Evolutionary conservation across 441 rosid genomes (phyloP), one percentile per base, ranked within the genome.

Genomic region (Gossypium aridum): DNA sequence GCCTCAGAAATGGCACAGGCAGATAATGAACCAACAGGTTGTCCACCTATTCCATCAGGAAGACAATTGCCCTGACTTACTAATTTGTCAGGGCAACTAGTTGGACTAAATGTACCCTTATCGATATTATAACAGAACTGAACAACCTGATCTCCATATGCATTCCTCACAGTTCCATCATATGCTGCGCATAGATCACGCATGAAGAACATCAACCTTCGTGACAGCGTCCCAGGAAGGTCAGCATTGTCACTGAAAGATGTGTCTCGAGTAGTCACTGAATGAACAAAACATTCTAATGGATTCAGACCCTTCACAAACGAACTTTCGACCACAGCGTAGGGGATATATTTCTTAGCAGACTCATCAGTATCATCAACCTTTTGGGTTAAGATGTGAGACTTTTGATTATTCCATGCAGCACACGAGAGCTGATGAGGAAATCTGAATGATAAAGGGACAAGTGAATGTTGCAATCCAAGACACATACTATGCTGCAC

Each of bases 201-300:
- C 97, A 97, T 82, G 82, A 97, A 92, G 77, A 91, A 96, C 95
- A 92, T 87, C n/a, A 96, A 83, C 80, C 87, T 90, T 37, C 99
- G 83, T 47, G 85, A 88, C 75, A 96, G 84, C 2, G 98, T 86
- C 76, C 98, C 99, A 0, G 99, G 99, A 49, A 96, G 93, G 86
- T 96, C 97, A 68, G 98, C 99, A 81, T 96, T 92, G 71, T 90
- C 99, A 64, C 98, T 86, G 47, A 96, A 96, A 13, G 98, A 92
- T 81, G 92, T 87, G 39, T 92, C 93, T 53, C 99, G 86, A 70
- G 85, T 89, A 14, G 94, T 92, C 9, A 92, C 94, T 0, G 99
- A 96, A 80, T 96, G 98, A 77, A 87, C 87, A 78, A 96, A 96
- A 77, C 90, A 83, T 75, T 96, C 99, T 2, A 85, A 17, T 9